Percentiles rank a stretch among this genome's conserved stretches.
These are phyloP conservation scores for Cyclotella kingstonii DNA, from an alignment of 108 stramenopile species.

Conservation along the genomic window DNA sequence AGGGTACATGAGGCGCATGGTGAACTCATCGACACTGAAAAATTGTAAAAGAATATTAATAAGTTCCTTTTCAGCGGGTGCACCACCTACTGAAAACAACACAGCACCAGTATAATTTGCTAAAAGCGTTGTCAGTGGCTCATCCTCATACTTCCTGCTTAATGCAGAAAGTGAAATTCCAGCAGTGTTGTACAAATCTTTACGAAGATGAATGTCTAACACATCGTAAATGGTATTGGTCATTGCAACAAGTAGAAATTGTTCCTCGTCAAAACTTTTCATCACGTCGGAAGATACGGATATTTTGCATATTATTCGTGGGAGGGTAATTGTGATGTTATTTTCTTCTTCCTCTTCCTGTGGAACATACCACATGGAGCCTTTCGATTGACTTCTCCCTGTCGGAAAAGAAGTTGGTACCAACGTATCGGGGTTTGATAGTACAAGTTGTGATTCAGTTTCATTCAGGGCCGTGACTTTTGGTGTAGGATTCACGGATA, in stretches of 20 bases:
- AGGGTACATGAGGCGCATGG: slow-evolving; percentile 9
- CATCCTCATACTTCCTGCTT: neutral
- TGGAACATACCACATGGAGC: neutral
- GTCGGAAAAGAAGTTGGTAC: slow-evolving; percentile 2
- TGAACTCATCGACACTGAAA: slow-evolving; percentile 31
- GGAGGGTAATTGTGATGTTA: slow-evolving; percentile 13
- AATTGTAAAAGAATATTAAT: slow-evolving; percentile 16
- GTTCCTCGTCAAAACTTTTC: slow-evolving; percentile 20
- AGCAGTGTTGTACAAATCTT: slow-evolving; percentile 15
- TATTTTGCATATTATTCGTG: slow-evolving; percentile 33
- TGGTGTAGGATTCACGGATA: neutral
- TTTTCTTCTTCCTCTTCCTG: neutral
- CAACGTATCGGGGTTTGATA: neutral
- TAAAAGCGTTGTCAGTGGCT: slow-evolving; percentile 8
- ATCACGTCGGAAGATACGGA: slow-evolving; percentile 9
- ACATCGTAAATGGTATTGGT: slow-evolving; percentile 22
- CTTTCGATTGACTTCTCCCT: neutral
- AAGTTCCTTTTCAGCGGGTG: slow-evolving; percentile 17
- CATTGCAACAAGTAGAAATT: slow-evolving; percentile 31
- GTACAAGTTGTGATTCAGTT: neutral
- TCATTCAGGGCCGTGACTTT: too few relatives aligned
- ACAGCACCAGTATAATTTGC: slow-evolving; percentile 25
- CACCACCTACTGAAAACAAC: slow-evolving; percentile 13
- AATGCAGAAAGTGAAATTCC: slow-evolving; percentile 23
- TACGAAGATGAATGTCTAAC: slow-evolving; percentile 13